A percentile compares a stretch with the other conserved stretches of the same genome.
Conservation (phyloP, 192 early-diverging fungal genomes). For the Umbelopsis sp. region DNA sequence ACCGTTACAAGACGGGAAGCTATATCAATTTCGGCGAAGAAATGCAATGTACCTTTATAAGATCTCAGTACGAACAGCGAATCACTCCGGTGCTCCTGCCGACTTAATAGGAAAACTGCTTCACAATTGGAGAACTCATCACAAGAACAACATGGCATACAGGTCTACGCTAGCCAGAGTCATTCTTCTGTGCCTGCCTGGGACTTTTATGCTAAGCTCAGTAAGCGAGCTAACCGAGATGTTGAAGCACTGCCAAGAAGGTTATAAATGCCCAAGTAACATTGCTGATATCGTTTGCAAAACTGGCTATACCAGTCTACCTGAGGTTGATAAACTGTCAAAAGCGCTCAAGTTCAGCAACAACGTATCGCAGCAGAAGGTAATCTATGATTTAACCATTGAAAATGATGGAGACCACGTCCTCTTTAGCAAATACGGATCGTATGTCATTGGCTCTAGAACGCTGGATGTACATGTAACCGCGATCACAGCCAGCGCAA, state of each 20-base stretch:
- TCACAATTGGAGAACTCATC: slow-evolving; percentile 14
- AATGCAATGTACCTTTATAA: neutral
- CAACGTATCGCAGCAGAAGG: neutral
- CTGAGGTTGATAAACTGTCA: neutral
- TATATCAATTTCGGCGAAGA: no score
- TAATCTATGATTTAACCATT: neutral
- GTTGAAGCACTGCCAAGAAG: neutral
- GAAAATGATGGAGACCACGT: neutral
- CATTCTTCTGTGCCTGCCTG: neutral
- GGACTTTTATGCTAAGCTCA: neutral
- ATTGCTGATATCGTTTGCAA: neutral
- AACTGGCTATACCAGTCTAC: slow-evolving; percentile 3
- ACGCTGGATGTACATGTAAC: neutral
- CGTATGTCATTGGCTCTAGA: neutral
- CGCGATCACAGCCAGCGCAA: neutral
- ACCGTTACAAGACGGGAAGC: no score
- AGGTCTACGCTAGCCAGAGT: neutral
- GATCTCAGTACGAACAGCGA: neutral
- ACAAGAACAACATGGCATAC: neutral
- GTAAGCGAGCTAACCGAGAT: neutral
- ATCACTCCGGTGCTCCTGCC: neutral
- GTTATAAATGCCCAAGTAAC: neutral
- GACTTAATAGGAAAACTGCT: neutral
- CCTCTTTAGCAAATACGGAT: neutral
- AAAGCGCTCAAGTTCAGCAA: neutral